Percentiles rank a stretch among this genome's conserved stretches.
These are phyloP conservation scores for Podila epigama DNA, from an alignment of 192 early-diverging fungal genomes.

Conservation along the genomic window DNA sequence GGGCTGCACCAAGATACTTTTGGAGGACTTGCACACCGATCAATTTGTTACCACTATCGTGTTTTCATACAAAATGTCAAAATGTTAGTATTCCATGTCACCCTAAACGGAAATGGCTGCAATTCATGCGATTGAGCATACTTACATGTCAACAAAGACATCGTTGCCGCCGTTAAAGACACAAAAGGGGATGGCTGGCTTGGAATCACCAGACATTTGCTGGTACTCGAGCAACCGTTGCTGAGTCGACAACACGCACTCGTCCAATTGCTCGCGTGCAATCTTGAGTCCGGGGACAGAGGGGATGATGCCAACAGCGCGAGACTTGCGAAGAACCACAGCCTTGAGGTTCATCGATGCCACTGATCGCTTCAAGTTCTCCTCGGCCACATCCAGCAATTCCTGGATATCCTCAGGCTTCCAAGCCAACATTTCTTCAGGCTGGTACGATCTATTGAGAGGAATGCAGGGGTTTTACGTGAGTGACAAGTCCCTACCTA, in stretches of 20 bases:
- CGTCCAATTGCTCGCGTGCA: slow-evolving; percentile 86
- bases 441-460: slow-evolving; percentile 50
- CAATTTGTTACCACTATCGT: slow-evolving; percentile 83
- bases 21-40: slow-evolving; percentile 89
- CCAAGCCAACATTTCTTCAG: slow-evolving; percentile 57
- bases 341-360: slow-evolving; percentile 73
- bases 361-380: slow-evolving; percentile 65
- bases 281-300: slow-evolving; percentile 52
- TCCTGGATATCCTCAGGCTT: slow-evolving; percentile 59
- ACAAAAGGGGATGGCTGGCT: slow-evolving; percentile 83
- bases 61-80: background rate
- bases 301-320: slow-evolving; percentile 81
- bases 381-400: slow-evolving; percentile 81
- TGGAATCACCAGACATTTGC: slow-evolving; percentile 58
- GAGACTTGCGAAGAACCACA: slow-evolving; percentile 74
- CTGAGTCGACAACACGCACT: slow-evolving; percentile 82
- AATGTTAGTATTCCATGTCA: background rate
- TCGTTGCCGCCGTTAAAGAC: slow-evolving; percentile 93
- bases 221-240: slow-evolving; percentile 65
- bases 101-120: background rate
- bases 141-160: slow-evolving; percentile 89
- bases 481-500: too few relatives aligned
- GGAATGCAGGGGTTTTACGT: background rate
- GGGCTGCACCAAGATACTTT: slow-evolving; percentile 63
- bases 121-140: background rate